Evolutionary conservation across 2,329 filamentous ascomycete species (phyloP).

Genomic region (Neophaeococcomyces mojaviensis): DNA sequence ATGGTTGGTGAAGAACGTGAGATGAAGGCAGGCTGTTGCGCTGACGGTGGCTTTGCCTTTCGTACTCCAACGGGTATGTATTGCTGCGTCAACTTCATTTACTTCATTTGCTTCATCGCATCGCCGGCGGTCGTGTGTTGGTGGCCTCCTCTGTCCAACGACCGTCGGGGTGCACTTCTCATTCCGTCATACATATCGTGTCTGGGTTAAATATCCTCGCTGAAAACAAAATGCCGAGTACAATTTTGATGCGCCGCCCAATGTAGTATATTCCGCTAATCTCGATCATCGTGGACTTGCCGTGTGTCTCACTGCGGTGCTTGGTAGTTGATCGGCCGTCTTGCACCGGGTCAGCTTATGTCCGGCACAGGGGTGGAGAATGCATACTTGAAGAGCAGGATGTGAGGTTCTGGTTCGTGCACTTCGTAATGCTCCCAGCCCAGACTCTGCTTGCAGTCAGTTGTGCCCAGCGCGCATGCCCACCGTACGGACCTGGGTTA

Average conservation of each 20-base stretch:
- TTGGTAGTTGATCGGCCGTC: conserved; percentile 78
- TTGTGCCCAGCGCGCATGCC: neutral
- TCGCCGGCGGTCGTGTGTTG: too few relatives aligned
- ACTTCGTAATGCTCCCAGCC: conserved; percentile 99
- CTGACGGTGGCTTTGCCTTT: too few relatives aligned
- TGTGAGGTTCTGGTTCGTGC: conserved; percentile 96
- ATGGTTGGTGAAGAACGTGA: conserved; percentile 64
- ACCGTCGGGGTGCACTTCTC: neutral
- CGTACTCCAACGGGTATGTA: too few relatives aligned
- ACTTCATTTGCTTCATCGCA: too few relatives aligned
- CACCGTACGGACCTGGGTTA: conserved; percentile 68
- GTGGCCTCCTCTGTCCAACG: neutral
- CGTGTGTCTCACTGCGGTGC: conserved; percentile 39
- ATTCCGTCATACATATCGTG: conserved; percentile 2
- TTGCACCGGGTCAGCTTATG: conserved; percentile 31
- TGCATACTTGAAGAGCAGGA: conserved; percentile 92
- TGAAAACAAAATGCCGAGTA: neutral
- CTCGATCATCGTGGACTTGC: neutral
- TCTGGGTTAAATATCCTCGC: neutral
- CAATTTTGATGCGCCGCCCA: conserved; percentile 13
- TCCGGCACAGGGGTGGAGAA: conserved; percentile 21
- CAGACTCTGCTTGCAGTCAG: conserved; percentile 59
- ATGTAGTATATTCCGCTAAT: conserved; percentile 10
- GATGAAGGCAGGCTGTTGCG: conserved; percentile 29
- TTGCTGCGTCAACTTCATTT: too few relatives aligned